Base-by-base conservation (phyloP, 306 rosid species). In the Casuarina glauca region DNA sequence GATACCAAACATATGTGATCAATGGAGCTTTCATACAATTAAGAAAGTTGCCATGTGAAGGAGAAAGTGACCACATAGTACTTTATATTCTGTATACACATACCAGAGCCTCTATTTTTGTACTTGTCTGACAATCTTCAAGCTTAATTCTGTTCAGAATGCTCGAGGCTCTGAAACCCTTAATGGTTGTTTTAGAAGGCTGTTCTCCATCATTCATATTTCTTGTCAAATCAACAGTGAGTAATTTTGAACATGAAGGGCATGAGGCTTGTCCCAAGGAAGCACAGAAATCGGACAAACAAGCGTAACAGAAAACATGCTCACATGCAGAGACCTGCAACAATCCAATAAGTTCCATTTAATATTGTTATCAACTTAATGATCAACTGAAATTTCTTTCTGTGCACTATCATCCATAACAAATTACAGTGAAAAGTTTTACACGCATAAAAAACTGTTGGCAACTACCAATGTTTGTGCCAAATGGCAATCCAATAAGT, bases 61-160 rank as follows among this genome's bases (percentile, higher is more conserved):
- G 42, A 49, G 20, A 46, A 17, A 58, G 53, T 26, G 19, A 64
- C 35, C 57, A 41, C 41, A 9, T 64, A 73, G 49, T 44, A 48
- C 50, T 6, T 15, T 46, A 73, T 45, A 50, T 17, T 57, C 70
- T 13, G 12, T 19, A 41, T 48, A 79, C 68, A 85, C 97, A 62
- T 91, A 95, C 98, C 97, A 95, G 82, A 48, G 98, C 97, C 85
- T 95, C 98, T 72, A 91, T 95, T 86, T 95, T 95, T 73, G 98
- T 95, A 73, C 97, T 91, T n/a, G 97, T 95, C 89, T 91, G 97
- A 80, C 92, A 93, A 78, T 95, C 81, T 60, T 89, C 97, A 68
- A 91, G 91, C 43, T 78, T 77, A 77, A 95, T 89, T 87, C 97
- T 85, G 86, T 95, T 89, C 50, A 95, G 72, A 82, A 95, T 91